Evolutionary conservation across 179 eudicot genomes (phyloP).

Genomic region (Heliamphora pulchella): DNA sequence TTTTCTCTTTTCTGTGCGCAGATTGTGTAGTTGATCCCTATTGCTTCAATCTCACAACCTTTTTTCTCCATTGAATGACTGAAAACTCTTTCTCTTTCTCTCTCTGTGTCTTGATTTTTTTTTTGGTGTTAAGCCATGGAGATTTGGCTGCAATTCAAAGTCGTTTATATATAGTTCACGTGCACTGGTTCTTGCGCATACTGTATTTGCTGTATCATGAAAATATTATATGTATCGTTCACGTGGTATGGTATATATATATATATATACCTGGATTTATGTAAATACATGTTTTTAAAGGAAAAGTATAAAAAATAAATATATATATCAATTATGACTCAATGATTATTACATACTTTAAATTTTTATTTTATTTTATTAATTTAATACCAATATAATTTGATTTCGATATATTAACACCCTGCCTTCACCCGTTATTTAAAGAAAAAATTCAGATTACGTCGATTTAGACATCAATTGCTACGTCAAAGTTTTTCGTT

Average conservation of each 20-base stretch:
- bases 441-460: too few species aligned
- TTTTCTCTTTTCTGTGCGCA: conserved; percentile 23
- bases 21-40: conserved; percentile 75
- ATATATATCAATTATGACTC: too few species aligned
- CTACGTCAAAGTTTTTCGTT: too few species aligned
- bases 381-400: too few species aligned
- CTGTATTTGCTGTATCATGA: background rate
- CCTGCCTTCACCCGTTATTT: too few species aligned
- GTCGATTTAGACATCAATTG: too few species aligned
- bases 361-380: too few species aligned
- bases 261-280: too few species aligned
- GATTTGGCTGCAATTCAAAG: background rate
- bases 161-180: conserved; percentile 13
- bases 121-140: background rate
- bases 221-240: background rate
- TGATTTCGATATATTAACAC: too few species aligned
- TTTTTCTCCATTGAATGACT: conserved; percentile 56
- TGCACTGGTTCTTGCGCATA: background rate
- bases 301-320: too few species aligned
- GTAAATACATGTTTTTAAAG: too few species aligned
- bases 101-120: background rate
- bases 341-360: too few species aligned
- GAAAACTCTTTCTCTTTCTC: conserved; percentile 14
- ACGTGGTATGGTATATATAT: background rate
- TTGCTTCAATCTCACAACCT: conserved; percentile 89